These are phyloP conservation scores for Novakomyces olei DNA, from an alignment of 805 yeast species.

Conservation along the genomic window DNA sequence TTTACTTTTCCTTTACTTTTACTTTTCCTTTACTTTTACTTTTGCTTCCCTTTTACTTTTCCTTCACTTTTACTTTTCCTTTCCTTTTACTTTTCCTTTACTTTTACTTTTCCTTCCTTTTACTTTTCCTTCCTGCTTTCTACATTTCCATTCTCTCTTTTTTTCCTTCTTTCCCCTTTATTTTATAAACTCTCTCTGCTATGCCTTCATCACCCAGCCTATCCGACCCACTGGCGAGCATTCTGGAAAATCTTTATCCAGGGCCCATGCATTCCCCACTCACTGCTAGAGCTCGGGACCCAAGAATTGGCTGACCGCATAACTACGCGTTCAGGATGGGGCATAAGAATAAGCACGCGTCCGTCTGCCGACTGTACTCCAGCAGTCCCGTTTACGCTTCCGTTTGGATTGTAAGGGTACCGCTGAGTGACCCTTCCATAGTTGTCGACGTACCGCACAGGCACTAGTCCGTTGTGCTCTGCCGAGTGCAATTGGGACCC, in stretches of 20 bases:
- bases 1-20: too few relatives aligned
- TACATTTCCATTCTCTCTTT: too few relatives aligned
- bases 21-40: too few relatives aligned
- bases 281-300: constrained; percentile 40
- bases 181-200: too few relatives aligned
- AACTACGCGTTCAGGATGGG: constrained; percentile 91
- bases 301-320: constrained; percentile 79
- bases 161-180: too few relatives aligned
- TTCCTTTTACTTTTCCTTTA: too few relatives aligned
- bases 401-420: constrained; percentile 92
- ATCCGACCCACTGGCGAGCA: constrained; percentile 74
- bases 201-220: too few relatives aligned
- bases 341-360: constrained; percentile 95
- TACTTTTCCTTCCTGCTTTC: too few relatives aligned
- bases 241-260: constrained; percentile 85
- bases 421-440: constrained; percentile 62
- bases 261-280: constrained; percentile 75
- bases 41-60: too few relatives aligned
- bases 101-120: too few relatives aligned
- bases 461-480: constrained; percentile 27
- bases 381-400: constrained; percentile 80
- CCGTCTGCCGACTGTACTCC: constrained; percentile 83
- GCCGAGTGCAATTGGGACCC: constrained; percentile 28
- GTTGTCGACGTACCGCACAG: constrained; percentile 72
- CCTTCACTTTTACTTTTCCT: too few relatives aligned